Evolutionary conservation across 1,139 yeast genomes (phyloP), one percentile per base, ranked within the genome.

Genomic region (Magnusiomyces tetraspermus): DNA sequence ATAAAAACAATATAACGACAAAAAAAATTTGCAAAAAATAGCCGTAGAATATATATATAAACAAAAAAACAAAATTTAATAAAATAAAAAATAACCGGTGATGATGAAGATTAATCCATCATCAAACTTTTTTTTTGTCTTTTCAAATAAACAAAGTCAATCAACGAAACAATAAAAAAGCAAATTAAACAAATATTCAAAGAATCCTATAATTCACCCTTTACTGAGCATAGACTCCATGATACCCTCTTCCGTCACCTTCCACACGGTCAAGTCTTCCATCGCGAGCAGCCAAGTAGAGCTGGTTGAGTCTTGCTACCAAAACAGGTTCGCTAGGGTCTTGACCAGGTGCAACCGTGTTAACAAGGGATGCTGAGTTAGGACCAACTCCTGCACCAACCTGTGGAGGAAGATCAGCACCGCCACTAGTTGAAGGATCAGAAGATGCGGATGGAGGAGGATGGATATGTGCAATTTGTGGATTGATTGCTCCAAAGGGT

Each of bases 231-330:
- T 68, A 70, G 31, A 70, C 73, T 30, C 71, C 72, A 49, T 69
- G 72, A 57, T 65, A 73, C 2, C 76, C 76, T 51, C 73, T 66
- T 3, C 76, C 64, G 51, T 69, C 73, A 24, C 75, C 67, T 51
- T 75, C 78, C 58, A 75, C 66, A n/a, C 77, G 63, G 59, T 75
- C 78, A 44, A 74, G 61, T 51, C 77, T 71, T 10, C 77, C 78
- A 55, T 75, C 77, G 50, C 76, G 69, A 13, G 77, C 76, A 48
- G 77, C 77, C 44, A 72, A 59, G 57, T 74, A 74, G 49, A 74
- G 63, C 60, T 75, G 76, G 56, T 75, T 75, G 60, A 80, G 72
- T 53, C 77, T 59, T 23, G 71, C 71, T 33, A 69, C 70, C 21
- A 72, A 70, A 22, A 68, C 66, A 6, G 73, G 71, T 54, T 69